phyloP scores from a whole-genome alignment of 352 stramenopile species.

The Halophytophthora polymorphica region DNA sequence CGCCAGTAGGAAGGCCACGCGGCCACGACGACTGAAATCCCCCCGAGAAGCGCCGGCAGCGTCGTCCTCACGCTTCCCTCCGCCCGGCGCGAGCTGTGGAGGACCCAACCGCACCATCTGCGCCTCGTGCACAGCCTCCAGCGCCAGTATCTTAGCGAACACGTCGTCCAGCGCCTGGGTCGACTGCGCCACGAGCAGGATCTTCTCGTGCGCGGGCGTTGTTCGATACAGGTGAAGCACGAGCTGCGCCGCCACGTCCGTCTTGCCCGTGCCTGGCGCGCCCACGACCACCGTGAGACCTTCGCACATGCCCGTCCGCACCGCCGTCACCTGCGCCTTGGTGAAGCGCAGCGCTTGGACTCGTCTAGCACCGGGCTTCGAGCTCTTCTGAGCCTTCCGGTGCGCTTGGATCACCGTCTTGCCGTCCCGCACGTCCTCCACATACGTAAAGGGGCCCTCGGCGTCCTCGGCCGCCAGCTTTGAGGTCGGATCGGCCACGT shows the following conservation, averaged over 20 bases:
- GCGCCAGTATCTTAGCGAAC: slow-evolving; percentile 90
- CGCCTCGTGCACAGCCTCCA: slow-evolving; percentile 65
- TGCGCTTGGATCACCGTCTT: slow-evolving; percentile 36
- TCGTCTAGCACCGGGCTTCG: neutral
- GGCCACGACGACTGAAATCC: slow-evolving; percentile 93
- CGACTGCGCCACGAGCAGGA: slow-evolving; percentile 94
- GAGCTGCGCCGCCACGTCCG: slow-evolving; percentile 93
- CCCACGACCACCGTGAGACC: slow-evolving; percentile 94
- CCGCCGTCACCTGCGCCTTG: slow-evolving; percentile 87
- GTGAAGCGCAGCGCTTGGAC: slow-evolving; percentile 81
- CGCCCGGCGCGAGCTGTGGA: slow-evolving; percentile 8
- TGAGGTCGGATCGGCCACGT: slow-evolving; percentile 28
- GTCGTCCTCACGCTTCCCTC: slow-evolving; percentile 19
- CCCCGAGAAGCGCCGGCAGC: slow-evolving; percentile 82
- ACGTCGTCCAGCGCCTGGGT: slow-evolving; percentile 96
- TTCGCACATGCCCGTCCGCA: slow-evolving; percentile 90
- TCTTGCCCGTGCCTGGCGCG: slow-evolving; percentile 93
- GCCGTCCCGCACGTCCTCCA: slow-evolving; percentile 31
- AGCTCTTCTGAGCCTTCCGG: slow-evolving; percentile 12
- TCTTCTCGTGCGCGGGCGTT: slow-evolving; percentile 79
- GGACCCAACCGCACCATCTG: slow-evolving; percentile 92
- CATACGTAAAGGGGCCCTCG: slow-evolving; percentile 47
- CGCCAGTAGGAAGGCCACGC: slow-evolving; percentile 82
- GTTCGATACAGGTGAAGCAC: slow-evolving; percentile 91
- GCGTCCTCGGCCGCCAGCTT: slow-evolving; percentile 33